phyloP scores from a whole-genome alignment of 768 basidiomycete species.

The Collybiopsis luxurians region DNA sequence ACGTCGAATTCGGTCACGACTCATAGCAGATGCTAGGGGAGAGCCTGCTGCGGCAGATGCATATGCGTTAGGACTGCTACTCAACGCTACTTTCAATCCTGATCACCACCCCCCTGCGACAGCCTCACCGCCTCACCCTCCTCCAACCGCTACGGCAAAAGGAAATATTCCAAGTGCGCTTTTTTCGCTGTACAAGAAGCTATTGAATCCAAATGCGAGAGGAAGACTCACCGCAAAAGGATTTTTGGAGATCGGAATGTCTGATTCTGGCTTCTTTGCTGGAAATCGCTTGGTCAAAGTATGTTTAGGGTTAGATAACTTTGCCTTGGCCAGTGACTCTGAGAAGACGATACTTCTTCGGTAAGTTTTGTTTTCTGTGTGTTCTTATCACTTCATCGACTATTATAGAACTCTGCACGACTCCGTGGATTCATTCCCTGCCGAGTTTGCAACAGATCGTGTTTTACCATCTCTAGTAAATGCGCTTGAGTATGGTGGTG shows the following conservation, averaged over 20 bases:
- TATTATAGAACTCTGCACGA: constrained; percentile 69
- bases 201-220: constrained; percentile 87
- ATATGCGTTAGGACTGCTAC: constrained; percentile 84
- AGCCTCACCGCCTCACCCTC: constrained; percentile 69
- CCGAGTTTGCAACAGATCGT: constrained; percentile 79
- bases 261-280: constrained; percentile 79
- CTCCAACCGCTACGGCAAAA: constrained; percentile 71
- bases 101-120: constrained; percentile 67
- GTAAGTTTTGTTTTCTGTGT: constrained; percentile 30
- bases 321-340: constrained; percentile 73
- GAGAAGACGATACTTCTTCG: constrained; percentile 76
- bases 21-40: too few species aligned
- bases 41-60: constrained; percentile 72
- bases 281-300: constrained; percentile 82
- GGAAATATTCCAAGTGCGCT: constrained; percentile 73
- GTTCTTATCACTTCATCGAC: neutral
- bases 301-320: constrained; percentile 82
- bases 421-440: constrained; percentile 74
- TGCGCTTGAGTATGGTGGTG: constrained; percentile 76
- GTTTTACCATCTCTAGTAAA: constrained; percentile 85
- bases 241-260: constrained; percentile 82
- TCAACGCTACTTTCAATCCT: constrained; percentile 88
- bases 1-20: too few species aligned
- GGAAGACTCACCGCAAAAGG: constrained; percentile 70
- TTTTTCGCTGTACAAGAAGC: constrained; percentile 81